Evolutionary conservation across 2,329 filamentous ascomycete genomes (phyloP).

Genomic region (Claviceps sp.): DNA sequence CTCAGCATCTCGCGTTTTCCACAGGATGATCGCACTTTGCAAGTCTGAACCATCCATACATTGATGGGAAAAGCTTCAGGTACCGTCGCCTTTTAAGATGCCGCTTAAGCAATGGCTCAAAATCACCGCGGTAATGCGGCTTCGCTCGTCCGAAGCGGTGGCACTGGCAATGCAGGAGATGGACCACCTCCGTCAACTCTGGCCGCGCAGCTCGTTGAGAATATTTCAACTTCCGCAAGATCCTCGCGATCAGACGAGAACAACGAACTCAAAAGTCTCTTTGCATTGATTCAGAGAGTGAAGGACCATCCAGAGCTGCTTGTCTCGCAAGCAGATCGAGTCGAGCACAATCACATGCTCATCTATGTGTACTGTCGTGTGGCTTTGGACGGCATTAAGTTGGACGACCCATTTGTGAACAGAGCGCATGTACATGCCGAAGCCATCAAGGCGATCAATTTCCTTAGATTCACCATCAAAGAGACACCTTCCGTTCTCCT

Average conservation of each 20-base stretch:
- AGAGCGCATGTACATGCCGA: constrained; percentile 41
- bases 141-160: constrained; percentile 7
- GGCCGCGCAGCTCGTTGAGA: constrained; percentile 76
- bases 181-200: constrained; percentile 61
- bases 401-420: constrained; percentile 56
- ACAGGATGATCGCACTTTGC: not conserved
- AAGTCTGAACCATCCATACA: not conserved
- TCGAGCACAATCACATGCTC: constrained; percentile 70
- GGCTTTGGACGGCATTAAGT: constrained; percentile 55
- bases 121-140: constrained; percentile 10
- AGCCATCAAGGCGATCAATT: constrained; percentile 60
- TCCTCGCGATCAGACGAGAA: constrained; percentile 52
- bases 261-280: constrained; percentile 61
- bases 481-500: constrained; percentile 60
- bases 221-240: constrained; percentile 53
- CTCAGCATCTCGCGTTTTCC: not conserved
- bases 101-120: constrained; percentile 16
- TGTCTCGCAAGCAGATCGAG: constrained; percentile 49
- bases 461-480: constrained; percentile 60
- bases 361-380: constrained; percentile 74
- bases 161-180: constrained; percentile 9
- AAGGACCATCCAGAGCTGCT: constrained; percentile 40
- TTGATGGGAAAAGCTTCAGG: not conserved
- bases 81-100: constrained; percentile 11
- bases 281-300: constrained; percentile 40